Base-by-base conservation (phyloP, 495 filamentous ascomycete species). In the Penicillium flavigenum region DNA sequence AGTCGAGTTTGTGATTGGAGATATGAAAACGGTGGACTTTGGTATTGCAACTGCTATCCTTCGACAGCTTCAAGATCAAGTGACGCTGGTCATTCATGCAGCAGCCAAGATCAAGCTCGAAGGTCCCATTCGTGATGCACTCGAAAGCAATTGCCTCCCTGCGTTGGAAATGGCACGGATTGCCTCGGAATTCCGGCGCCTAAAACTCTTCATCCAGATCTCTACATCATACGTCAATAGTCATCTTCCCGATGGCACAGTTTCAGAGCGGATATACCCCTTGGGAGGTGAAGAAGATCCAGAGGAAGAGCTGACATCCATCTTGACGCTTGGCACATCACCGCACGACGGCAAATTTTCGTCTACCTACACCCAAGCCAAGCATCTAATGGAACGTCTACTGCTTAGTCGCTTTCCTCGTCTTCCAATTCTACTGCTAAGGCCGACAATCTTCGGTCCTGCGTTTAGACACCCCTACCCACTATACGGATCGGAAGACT, bases 391-490 rank as follows among this genome's bases (percentile, higher is more conserved):
- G 67, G 75, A 78, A 52, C 63, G 71, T 34, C 54, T 76, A 8
- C 63, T 76, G 10, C 46, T 65, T 8, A 60, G 57, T 3, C 60
- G 69, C 11, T 71, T 65, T 53, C 66, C 71, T 2, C 49, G 62
- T 26, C 51, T 76, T 7, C 72, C 74, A 4, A 47, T 76, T 24
- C 50, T 76, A 5, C 42, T 78, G n/a, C 48, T 78, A 1, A 68
- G 75, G 12, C 75, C 75, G 14, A 74, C 75, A 0, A 74, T 74
- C n/a, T 72, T 78, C 27, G 73, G 69, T 3, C 69, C 73, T 31
- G 68, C 75, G 5, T 42, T 78, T 2, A 66, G 68, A 26, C 58
- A 75, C 41, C 75, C 75, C 4, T 76, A 68, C 32, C 66, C 72
- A 11, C 44, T 74, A 2, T 76, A 76, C 41, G 74, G 71, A 24